Evolutionary conservation across 1,284 basidiomycete genomes (phyloP), one percentile per base, ranked within the genome.

Genomic region (Coniferiporia weirii): DNA sequence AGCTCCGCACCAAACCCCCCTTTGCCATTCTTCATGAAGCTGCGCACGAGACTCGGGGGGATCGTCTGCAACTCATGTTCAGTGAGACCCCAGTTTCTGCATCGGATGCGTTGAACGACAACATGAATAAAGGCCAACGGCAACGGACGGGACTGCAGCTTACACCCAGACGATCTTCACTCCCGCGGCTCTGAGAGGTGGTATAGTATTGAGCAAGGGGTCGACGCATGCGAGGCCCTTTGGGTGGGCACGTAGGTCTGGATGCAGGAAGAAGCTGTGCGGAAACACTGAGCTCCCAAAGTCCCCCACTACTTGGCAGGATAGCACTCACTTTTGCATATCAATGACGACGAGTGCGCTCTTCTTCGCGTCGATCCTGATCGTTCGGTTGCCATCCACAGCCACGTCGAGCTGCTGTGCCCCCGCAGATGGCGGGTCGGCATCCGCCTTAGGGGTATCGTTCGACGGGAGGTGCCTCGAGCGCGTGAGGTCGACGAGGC

Each of bases 31-130:
- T 81, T 84, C 63, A 67, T 73, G 68, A 86, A 85, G 7, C 72
- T 70, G 48, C 76, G 73, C 4, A 70, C 70, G 40, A 85, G 76
- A 4, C 83, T 74, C 8, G 85, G 85, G 1, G 85, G 83, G 35
- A 87, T 76, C 5, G 81, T 85, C 47, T 75, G 70, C 27, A 87
- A 73, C 63, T 87, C 85, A 59, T 79, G 76, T 15, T 83, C 78
- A 7, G 84, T 85, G 6, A 87, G 73, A 27, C 85, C 85, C 85
- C 85, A 87, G 66, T 87, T 87, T 4, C 85, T 87, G 17, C 38
- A 38, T 7, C 38, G 38, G 36, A 12, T 7, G 36, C 36, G n/a
- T n/a, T 5, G 27, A 27, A 9, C 38, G 38, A 15, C 12, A 40
- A 40, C 12, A 3, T 40, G 12, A 15, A 9, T 40, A 40, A 40